A percentile compares a stretch with the other conserved stretches of the same genome.
Conservation (phyloP, 768 basidiomycete genomes). For the Epithele typhae region DNA sequence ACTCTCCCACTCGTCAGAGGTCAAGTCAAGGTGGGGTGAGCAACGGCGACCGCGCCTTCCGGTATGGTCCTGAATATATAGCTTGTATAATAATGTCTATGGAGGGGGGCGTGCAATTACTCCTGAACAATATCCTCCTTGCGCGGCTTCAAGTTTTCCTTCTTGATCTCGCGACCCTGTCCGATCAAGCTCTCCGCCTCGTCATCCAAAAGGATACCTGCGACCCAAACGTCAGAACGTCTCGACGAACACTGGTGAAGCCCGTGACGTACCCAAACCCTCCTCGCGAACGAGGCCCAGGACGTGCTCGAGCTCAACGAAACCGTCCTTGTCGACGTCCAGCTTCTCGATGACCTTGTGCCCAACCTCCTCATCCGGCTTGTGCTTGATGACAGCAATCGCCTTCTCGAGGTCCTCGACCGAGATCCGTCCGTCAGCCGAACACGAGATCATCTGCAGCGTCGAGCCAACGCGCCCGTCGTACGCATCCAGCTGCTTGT, state of each 20-base stretch:
- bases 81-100: conserved; percentile 7
- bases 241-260: too few relatives aligned
- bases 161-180: conserved; percentile 78
- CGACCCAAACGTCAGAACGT: too few relatives aligned
- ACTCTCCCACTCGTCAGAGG: not conserved
- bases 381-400: conserved; percentile 89
- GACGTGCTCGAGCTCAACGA: conserved; percentile 93
- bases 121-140: conserved; percentile 96
- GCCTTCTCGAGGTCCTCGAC: conserved; percentile 88
- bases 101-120: conserved; percentile 11
- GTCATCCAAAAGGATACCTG: conserved; percentile 82
- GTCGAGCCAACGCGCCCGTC: conserved; percentile 83
- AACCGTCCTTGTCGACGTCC: conserved; percentile 95
- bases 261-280: conserved; percentile 56
- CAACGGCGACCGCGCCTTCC: too few relatives aligned
- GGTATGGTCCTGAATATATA: conserved; percentile 7
- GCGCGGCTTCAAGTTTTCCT: conserved; percentile 64
- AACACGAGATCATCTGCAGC: conserved; percentile 81
- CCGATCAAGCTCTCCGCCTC: conserved; percentile 80
- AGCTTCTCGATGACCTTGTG: conserved; percentile 86
- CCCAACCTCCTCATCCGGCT: conserved; percentile 85
- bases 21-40: too few relatives aligned
- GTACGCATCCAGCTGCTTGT: conserved; percentile 87
- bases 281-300: conserved; percentile 85
- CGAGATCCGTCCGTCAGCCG: conserved; percentile 84